Evolutionary conservation across 2,329 filamentous ascomycete genomes (phyloP), one percentile per base, ranked within the genome.

Genomic region (Talaromyces sp.): DNA sequence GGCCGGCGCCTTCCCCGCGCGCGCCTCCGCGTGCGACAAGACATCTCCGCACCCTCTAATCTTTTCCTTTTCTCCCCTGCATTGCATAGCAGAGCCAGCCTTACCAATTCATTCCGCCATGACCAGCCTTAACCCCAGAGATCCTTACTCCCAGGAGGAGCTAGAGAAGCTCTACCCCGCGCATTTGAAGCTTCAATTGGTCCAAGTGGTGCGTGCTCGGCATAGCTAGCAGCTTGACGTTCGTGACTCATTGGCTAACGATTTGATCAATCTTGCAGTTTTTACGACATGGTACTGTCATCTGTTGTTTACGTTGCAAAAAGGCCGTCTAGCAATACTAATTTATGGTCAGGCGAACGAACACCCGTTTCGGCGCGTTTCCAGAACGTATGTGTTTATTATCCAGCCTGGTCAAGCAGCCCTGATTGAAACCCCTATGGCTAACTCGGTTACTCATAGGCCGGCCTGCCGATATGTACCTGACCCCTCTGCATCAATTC

Each of bases 341-440:
- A 27, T 53, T 30, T 27, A 30, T 13, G 13, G 9, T 11, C 64
- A 85, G 84, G 85, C 66, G 87, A 89, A 79, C 88, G 93, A 62
- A 93, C 89, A 8, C 93, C 93, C 30, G 90, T 98, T 30, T 90
- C 87, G 62, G 84, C 90, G n/a, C 89, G 95, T 44, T 97, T 99
- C 74, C 85, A 90, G 71, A 95, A 93, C 78, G 84, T 80, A 75
- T 67, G 56, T 28, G n/a, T 22, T 27, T 19, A 39, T 36, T 60
- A 17, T 47, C 7, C 55, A 57, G 22, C 47, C 25, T 19, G 55
- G 2, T 36, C n/a, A 9, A 27, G 4, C 53, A 13, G 28, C 22
- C 17, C 53, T 32, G 9, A 5, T 30, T 47, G 19, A 30, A 28
- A 10, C n/a, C n/a, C 22, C 25, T 19, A 62, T 59, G 68, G 65